These are phyloP conservation scores for Hypoxylon sp. DNA, from an alignment of 2,329 filamentous ascomycete species.

Conservation along the genomic window DNA sequence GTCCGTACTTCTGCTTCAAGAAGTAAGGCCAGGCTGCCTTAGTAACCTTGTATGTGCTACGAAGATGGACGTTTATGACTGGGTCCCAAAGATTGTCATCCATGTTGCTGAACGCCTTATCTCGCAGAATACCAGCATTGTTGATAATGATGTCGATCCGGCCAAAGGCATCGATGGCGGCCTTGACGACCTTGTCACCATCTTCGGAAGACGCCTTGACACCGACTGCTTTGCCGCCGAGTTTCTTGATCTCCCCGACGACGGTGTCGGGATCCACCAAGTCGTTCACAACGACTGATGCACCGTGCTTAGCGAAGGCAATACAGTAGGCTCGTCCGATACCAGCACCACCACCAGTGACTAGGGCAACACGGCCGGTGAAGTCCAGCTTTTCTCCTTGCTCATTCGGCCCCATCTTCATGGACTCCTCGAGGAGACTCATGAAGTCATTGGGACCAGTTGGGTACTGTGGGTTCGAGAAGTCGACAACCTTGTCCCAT, in stretches of 20 bases:
- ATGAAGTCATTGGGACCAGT: conserved; percentile 90
- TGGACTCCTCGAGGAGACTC: conserved; percentile 83
- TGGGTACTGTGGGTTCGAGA: conserved; percentile 85
- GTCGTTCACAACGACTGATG: conserved; percentile 93
- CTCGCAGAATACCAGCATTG: conserved; percentile 96
- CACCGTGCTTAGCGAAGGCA: conserved; percentile 86
- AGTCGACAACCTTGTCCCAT: conserved; percentile 90
- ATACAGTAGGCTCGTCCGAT: conserved; percentile 92
- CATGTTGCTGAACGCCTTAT: conserved; percentile 99
- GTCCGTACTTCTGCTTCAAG: conserved; percentile 98
- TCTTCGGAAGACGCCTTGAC: conserved; percentile 96
- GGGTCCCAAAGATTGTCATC: conserved; percentile 92
- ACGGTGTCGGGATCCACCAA: conserved; percentile 91
- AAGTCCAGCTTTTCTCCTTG: conserved; percentile 82
- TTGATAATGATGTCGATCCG: conserved; percentile 96
- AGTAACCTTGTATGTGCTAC: conserved; percentile 95
- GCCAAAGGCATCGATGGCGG: conserved; percentile 91
- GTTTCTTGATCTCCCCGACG: conserved; percentile 90
- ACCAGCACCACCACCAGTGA: conserved; percentile 90
- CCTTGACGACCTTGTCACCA: conserved; percentile 90
- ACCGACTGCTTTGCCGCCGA: conserved; percentile 89
- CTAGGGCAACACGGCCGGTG: conserved; percentile 84
- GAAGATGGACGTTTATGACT: conserved; percentile 91
- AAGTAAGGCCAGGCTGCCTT: conserved; percentile 99
- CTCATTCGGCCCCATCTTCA: conserved; percentile 80